Conservation (phyloP, 176 grass and related monocot species). For the Cenchrus fungigraminus region DNA sequence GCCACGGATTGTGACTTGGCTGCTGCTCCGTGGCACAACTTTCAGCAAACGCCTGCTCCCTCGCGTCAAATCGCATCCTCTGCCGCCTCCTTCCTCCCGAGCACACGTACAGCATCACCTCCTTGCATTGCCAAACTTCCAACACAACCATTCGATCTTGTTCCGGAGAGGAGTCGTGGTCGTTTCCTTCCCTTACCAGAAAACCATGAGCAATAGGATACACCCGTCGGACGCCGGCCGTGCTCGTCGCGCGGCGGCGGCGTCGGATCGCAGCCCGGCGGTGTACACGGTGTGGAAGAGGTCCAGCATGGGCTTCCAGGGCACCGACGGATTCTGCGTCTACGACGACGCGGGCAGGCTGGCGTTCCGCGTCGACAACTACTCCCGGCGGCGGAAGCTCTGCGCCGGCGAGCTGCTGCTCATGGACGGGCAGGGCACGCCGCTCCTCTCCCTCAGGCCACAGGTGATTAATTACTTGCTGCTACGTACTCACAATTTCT, state of each 20-base stretch:
- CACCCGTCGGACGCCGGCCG: conserved; percentile 47
- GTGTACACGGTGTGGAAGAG: conserved; percentile 93
- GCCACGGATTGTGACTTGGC: neutral
- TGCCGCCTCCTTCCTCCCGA: neutral
- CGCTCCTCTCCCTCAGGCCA: conserved; percentile 66
- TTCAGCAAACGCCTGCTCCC: neutral
- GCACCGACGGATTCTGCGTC: conserved; percentile 87
- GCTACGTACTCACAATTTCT: neutral
- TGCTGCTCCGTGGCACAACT: neutral
- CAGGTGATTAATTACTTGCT: conserved; percentile 49
- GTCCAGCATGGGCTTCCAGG: conserved; percentile 90
- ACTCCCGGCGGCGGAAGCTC: conserved; percentile 60
- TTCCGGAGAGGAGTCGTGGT: too few species aligned
- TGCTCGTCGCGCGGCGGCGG: neutral
- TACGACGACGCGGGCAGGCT: conserved; percentile 68
- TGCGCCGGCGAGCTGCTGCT: conserved; percentile 74
- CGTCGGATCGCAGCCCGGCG: conserved; percentile 13
- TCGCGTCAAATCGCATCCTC: neutral
- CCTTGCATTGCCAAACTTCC: neutral
- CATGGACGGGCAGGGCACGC: conserved; percentile 68
- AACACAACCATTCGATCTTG: too few species aligned
- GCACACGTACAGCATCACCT: neutral
- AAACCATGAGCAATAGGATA: conserved; percentile 54
- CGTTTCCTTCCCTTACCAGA: neutral
- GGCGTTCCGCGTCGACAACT: conserved; percentile 88